phyloP scores from a whole-genome alignment of 2,329 filamentous ascomycete genomes.

The Venturia nashicola region DNA sequence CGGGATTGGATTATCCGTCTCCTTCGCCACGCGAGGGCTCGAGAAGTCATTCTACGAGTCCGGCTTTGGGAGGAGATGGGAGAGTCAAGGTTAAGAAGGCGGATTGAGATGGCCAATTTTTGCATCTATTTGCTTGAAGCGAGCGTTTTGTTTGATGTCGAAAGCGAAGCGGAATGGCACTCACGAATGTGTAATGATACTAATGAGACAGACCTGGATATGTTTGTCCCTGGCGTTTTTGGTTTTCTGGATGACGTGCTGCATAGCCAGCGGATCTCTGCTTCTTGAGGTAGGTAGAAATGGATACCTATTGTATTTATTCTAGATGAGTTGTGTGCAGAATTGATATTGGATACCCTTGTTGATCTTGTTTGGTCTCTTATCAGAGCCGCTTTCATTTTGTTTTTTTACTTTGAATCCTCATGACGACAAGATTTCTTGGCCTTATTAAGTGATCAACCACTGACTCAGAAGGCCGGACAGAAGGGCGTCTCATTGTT shows the following conservation, averaged over 20 bases:
- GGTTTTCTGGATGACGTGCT: not conserved
- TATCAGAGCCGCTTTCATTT: too few relatives aligned
- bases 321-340: not conserved
- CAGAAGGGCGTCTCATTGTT: too few relatives aligned
- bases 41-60: not conserved
- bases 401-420: too few relatives aligned
- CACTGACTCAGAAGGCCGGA: too few relatives aligned
- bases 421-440: too few relatives aligned
- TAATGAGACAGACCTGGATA: not conserved
- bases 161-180: not conserved
- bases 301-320: not conserved
- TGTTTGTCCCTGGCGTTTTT: not conserved
- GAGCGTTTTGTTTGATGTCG: not conserved
- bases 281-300: not conserved
- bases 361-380: too few relatives aligned
- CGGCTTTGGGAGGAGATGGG: not conserved
- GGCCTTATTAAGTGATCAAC: too few relatives aligned
- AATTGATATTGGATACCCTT: not conserved
- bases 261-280: not conserved
- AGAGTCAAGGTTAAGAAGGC: not conserved
- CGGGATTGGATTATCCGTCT: not conserved
- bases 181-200: not conserved
- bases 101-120: not conserved
- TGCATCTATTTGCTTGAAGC: too few relatives aligned
- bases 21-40: not conserved